phyloP scores from a whole-genome alignment of 2,329 filamentous ascomycete species.

The Albophoma yamanashiensis region DNA sequence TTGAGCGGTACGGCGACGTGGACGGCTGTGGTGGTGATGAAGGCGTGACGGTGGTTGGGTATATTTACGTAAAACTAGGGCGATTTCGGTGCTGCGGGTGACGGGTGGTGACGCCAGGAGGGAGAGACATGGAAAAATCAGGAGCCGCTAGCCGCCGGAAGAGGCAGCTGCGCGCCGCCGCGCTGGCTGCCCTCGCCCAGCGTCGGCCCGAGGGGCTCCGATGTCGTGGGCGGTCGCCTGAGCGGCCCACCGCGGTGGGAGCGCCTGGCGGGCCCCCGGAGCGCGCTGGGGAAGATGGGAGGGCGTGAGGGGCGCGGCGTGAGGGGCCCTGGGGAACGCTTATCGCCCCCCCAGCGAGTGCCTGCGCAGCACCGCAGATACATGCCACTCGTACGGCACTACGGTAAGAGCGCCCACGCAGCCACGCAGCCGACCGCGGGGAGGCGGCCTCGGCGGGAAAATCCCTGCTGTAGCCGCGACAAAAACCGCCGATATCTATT shows the following conservation, averaged over 20 bases:
- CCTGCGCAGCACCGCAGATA: not conserved
- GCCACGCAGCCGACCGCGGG: not conserved
- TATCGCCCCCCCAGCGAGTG: not conserved
- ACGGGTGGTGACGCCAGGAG: not conserved
- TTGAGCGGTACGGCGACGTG: not conserved
- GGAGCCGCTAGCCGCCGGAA: slow-evolving; percentile 3
- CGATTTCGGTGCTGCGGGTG: slow-evolving; percentile 3
- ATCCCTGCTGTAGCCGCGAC: slow-evolving; percentile 1
- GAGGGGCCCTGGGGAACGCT: not conserved
- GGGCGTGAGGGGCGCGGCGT: not conserved
- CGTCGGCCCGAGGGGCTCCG: slow-evolving; percentile 9
- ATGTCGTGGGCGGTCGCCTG: slow-evolving; percentile 5
- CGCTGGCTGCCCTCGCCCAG: slow-evolving; percentile 1
- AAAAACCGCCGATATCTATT: not conserved
- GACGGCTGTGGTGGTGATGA: not conserved
- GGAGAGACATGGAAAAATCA: not conserved
- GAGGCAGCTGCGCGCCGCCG: slow-evolving; percentile 2
- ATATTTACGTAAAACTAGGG: slow-evolving; percentile 12
- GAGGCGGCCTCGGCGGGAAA: not conserved
- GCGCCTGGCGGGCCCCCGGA: not conserved
- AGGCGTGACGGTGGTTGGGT: not conserved
- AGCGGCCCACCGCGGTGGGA: not conserved
- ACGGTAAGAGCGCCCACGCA: not conserved
- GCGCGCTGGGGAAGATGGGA: not conserved
- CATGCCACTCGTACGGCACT: too few relatives aligned